These are phyloP conservation scores for Parvularia atlantis DNA, from an alignment of 78 protist species.

Conservation along the genomic window DNA sequence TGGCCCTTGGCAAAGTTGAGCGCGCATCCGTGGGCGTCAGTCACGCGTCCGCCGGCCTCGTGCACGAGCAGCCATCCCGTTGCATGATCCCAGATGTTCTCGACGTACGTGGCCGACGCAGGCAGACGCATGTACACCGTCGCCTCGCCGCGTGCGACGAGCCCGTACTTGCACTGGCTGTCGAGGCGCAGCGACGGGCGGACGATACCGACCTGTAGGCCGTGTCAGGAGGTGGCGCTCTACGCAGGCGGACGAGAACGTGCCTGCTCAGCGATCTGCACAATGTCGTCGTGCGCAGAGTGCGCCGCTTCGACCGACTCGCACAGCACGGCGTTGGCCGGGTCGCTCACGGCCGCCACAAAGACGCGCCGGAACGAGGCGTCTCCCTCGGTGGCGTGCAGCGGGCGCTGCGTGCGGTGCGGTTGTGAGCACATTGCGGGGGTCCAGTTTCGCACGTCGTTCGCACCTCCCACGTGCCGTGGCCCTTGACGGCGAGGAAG, in stretches of 20 bases:
- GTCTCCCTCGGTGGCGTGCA: background rate
- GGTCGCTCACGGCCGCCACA: slow-evolving; percentile 15
- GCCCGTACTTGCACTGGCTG: slow-evolving; percentile 54
- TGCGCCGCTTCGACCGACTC: slow-evolving; percentile 40
- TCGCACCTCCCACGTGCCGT: no score
- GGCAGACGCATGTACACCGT: slow-evolving; percentile 35
- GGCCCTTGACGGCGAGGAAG: background rate
- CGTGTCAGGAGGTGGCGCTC: background rate
- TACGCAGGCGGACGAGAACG: background rate
- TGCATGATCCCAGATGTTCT: slow-evolving; percentile 51
- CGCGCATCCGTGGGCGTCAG: slow-evolving; percentile 22
- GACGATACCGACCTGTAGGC: background rate
- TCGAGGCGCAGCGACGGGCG: slow-evolving; percentile 23
- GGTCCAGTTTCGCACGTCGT: no score
- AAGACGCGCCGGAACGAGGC: background rate
- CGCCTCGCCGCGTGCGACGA: slow-evolving; percentile 53
- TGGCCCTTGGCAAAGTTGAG: background rate
- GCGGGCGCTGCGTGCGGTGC: no score
- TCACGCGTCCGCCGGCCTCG: slow-evolving; percentile 48
- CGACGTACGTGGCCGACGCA: slow-evolving; percentile 24
- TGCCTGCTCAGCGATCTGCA: slow-evolving; percentile 17
- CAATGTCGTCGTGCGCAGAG: slow-evolving; percentile 34
- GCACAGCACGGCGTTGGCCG: slow-evolving; percentile 26
- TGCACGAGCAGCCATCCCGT: slow-evolving; percentile 34
- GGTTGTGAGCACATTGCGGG: no score